A percentile compares a stretch with the other conserved stretches of the same genome.
These are phyloP conservation scores for Pythium grandisporangium DNA, from an alignment of 352 stramenopile species.

Conservation along the genomic window DNA sequence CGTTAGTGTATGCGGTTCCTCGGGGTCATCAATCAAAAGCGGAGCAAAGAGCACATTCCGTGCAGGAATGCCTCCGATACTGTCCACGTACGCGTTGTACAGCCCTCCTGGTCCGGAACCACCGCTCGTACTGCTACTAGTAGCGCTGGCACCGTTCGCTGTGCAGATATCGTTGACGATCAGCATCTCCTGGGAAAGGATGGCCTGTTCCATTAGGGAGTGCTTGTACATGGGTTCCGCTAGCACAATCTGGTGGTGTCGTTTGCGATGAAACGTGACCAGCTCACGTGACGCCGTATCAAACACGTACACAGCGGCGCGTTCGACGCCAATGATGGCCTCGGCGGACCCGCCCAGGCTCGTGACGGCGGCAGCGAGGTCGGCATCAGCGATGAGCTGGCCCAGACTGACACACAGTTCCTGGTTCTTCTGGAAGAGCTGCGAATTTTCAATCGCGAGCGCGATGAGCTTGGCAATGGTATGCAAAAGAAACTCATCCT, in stretches of 20 bases:
- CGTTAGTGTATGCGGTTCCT: slow-evolving; percentile 5
- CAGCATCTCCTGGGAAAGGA: slow-evolving; percentile 33
- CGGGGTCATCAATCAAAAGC: slow-evolving; percentile 40
- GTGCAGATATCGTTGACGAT: slow-evolving; percentile 52
- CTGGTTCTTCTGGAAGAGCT: slow-evolving; percentile 75
- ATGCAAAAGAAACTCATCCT: slow-evolving; percentile 67
- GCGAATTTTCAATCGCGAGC: slow-evolving; percentile 71
- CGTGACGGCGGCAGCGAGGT: slow-evolving; percentile 46
- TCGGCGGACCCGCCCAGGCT: slow-evolving; percentile 45
- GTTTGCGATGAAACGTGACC: slow-evolving; percentile 64
- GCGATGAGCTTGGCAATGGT: slow-evolving; percentile 74
- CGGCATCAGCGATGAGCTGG: slow-evolving; percentile 46
- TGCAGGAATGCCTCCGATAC: slow-evolving; percentile 32
- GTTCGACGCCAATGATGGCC: slow-evolving; percentile 65
- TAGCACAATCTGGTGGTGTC: slow-evolving; percentile 43
- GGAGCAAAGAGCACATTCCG: slow-evolving; percentile 58
- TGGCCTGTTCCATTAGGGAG: slow-evolving; percentile 40
- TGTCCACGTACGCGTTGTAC: slow-evolving; percentile 70
- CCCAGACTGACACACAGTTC: slow-evolving; percentile 54
- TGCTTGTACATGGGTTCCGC: slow-evolving; percentile 36
- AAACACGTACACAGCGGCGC: slow-evolving; percentile 52
- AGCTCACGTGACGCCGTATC: slow-evolving; percentile 33
- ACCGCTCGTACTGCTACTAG: no score
- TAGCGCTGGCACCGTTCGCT: background rate
- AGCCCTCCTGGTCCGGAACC: no score